These are phyloP conservation scores for Mrakia frigida DNA, from an alignment of 768 basidiomycete species.

Conservation along the genomic window DNA sequence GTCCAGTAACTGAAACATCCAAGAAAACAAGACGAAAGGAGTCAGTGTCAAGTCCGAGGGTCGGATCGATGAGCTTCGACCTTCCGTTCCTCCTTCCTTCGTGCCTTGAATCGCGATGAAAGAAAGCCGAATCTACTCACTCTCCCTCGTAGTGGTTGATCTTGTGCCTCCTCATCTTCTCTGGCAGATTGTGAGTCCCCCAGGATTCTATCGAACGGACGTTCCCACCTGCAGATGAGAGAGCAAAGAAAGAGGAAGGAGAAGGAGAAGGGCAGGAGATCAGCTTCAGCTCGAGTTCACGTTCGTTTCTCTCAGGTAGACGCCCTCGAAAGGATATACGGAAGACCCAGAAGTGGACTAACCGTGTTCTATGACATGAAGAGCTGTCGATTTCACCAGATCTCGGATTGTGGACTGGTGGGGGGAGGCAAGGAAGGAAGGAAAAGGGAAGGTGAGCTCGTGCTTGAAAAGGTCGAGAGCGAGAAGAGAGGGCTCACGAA, in stretches of 20 bases:
- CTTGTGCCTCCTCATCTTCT: constrained; percentile 31
- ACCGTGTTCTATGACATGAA: constrained; percentile 32
- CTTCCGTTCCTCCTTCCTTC: not conserved
- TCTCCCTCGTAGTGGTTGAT: constrained; percentile 26
- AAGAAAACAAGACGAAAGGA: not conserved
- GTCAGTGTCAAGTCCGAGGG: not conserved
- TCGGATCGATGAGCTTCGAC: not conserved
- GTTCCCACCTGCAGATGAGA: constrained; percentile 15
- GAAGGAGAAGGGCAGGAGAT: not conserved
- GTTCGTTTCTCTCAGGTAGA: not conserved
- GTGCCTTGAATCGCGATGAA: no score
- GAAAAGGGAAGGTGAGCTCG: not conserved
- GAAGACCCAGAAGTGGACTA: not conserved
- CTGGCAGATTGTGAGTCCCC: constrained; percentile 26
- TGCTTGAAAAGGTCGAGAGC: not conserved
- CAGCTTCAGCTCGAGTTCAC: not conserved
- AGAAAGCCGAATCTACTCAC: not conserved
- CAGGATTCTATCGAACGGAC: constrained; percentile 30
- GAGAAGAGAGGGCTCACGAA: constrained; percentile 6
- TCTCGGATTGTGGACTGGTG: constrained; percentile 26
- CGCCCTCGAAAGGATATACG: no score
- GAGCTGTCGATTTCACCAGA: constrained; percentile 27
- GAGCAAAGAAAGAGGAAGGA: not conserved
- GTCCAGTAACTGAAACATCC: constrained; percentile 15
- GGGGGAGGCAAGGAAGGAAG: not conserved